Percentiles rank a stretch among this genome's conserved stretches.
Conservation (phyloP, 2,329 filamentous ascomycete species). For the Apiospora malaysiana region DNA sequence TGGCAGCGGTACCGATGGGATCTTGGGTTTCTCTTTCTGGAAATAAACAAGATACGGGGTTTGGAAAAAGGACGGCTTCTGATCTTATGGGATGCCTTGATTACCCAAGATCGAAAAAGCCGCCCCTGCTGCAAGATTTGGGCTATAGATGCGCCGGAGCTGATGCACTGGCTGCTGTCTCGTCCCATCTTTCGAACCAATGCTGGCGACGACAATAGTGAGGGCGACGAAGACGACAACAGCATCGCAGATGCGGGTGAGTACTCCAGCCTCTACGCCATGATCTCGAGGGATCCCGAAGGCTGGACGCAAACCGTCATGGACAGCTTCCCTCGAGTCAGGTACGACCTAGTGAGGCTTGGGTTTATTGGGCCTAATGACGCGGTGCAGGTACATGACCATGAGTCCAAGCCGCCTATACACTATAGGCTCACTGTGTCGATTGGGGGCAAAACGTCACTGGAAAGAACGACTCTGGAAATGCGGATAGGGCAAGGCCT, state of each 20-base stretch:
- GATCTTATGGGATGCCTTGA: background rate
- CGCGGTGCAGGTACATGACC: background rate
- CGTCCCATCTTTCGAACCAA: too few relatives aligned
- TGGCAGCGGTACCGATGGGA: background rate
- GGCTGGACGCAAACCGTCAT: too few relatives aligned
- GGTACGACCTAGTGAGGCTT: too few relatives aligned
- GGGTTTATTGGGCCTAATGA: too few relatives aligned
- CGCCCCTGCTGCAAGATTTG: background rate
- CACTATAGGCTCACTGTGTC: background rate
- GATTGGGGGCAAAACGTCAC: background rate
- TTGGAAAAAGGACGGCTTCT: background rate
- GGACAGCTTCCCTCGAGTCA: too few relatives aligned
- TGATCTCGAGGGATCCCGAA: too few relatives aligned
- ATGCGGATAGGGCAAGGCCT: background rate
- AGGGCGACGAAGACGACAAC: too few relatives aligned
- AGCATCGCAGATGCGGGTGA: too few relatives aligned
- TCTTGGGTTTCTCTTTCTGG: background rate
- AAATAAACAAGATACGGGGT: too few relatives aligned
- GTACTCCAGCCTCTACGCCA: too few relatives aligned
- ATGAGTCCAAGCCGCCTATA: accelerated
- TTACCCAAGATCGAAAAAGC: accelerated
- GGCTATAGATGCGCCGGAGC: background rate
- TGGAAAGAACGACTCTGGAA: background rate
- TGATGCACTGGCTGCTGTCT: too few relatives aligned
- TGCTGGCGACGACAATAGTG: too few relatives aligned